Evolutionary conservation across 805 yeast genomes (phyloP), one percentile per base, ranked within the genome.

Genomic region (Yarrowia alimentaria): DNA sequence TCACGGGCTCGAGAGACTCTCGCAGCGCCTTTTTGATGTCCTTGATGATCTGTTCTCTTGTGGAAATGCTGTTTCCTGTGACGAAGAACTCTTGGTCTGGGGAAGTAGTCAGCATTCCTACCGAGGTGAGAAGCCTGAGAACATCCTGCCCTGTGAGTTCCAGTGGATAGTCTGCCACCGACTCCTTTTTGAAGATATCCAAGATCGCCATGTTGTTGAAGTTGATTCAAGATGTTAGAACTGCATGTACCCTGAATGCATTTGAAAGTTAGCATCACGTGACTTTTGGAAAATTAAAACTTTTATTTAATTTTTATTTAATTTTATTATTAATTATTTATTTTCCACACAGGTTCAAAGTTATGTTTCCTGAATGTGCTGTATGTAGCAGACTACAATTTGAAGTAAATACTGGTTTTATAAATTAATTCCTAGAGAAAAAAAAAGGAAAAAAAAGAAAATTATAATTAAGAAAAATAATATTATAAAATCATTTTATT

Each of bases 21-120:
- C 30, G 21, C 14, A 43, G 50, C 9, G 29, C 30, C 37, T 30
- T 26, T 20, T 21, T 21, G 37, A 43, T 43, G 29, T 30, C 37
- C 30, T 43, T 30, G 22, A 18, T 24, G 50, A 43, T 31, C 35
- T 43, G 37, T 13, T 43, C 50, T 43, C 50, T 30, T 13, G 37
- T 43, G 1, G 37, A 30, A 17, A 43, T 31, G 22, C 22, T 31
- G 22, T 18, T 43, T 6, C 37, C 35, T 7, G 50, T 43, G 37
- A 43, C 30, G 10, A 26, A 43, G 6, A 43, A 43, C 22, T 31
- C 37, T 28, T 30, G 37, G 30, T 43, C 50, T 17, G 50, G 50
- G 11, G 30, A 40, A 13, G 47, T 11, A 6, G 47, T 28, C 24
- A 40, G 33, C 13, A 40, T 19, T 10, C 47, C 47, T 10, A 25